These are phyloP conservation scores for Corchorus olitorius DNA, from an alignment of 345 rosid species.

Conservation along the genomic window DNA sequence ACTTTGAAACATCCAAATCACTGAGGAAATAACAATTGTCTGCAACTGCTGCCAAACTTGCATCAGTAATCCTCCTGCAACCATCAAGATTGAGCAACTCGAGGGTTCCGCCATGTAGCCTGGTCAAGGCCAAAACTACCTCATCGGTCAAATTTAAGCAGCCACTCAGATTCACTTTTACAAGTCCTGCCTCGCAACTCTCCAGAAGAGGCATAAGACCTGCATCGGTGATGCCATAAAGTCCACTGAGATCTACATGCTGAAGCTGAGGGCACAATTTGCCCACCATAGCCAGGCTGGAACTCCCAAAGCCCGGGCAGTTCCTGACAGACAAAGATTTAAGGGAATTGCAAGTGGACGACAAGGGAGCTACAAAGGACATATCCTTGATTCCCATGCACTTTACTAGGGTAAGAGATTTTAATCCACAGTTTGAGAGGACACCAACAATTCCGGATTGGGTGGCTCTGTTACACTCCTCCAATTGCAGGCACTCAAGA, in stretches of 20 bases:
- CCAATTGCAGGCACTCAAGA: slow-evolving; percentile 73
- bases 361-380: slow-evolving; percentile 21
- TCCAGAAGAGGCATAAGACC: slow-evolving; percentile 59
- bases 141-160: slow-evolving; percentile 64
- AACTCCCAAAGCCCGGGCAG: slow-evolving; percentile 72
- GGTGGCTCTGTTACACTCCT: slow-evolving; percentile 60
- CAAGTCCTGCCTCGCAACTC: slow-evolving; percentile 56
- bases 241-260: slow-evolving; percentile 58
- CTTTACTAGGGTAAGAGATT: slow-evolving; percentile 52
- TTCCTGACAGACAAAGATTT: slow-evolving; percentile 53
- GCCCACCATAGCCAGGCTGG: slow-evolving; percentile 54
- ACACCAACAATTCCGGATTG: slow-evolving; percentile 51
- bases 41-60: slow-evolving; percentile 59
- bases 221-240: slow-evolving; percentile 56
- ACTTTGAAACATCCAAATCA: slow-evolving; percentile 65
- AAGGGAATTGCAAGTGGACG: slow-evolving; percentile 49
- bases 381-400: slow-evolving; percentile 71
- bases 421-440: slow-evolving; percentile 53
- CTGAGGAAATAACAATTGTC: slow-evolving; percentile 53
- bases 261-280: slow-evolving; percentile 72
- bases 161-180: slow-evolving; percentile 58
- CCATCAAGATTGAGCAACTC: slow-evolving; percentile 63
- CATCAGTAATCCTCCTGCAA: slow-evolving; percentile 68
- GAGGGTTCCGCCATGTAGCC: slow-evolving; percentile 61
- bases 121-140: slow-evolving; percentile 44